phyloP scores from a whole-genome alignment of 2,329 filamentous ascomycete species.

The Talaromyces sp. region DNA sequence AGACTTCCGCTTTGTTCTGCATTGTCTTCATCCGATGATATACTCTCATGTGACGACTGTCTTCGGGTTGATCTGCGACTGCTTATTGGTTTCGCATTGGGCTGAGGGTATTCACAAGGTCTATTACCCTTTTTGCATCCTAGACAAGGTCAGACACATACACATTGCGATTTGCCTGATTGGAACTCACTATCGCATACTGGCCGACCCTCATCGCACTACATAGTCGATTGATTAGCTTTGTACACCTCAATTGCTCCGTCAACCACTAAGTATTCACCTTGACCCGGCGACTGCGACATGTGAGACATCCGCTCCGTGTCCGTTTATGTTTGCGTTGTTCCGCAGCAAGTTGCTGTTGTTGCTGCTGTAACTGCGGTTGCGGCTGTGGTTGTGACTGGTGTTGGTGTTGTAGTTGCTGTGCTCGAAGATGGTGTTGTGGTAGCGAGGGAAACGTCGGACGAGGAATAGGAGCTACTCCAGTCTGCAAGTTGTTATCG shows the following conservation, averaged over 20 bases:
- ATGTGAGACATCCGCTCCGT: conserved; percentile 90
- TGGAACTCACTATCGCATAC: conserved; percentile 68
- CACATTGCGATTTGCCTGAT: background rate
- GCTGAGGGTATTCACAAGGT: conserved; percentile 84
- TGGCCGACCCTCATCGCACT: conserved; percentile 90
- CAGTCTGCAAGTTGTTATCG: conserved; percentile 20
- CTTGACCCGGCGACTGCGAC: conserved; percentile 82
- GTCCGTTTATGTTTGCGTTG: conserved; percentile 91
- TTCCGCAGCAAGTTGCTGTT: conserved; percentile 53
- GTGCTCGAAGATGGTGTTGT: conserved; percentile 20
- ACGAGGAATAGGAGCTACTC: conserved; percentile 19
- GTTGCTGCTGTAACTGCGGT: conserved; percentile 53
- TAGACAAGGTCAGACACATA: conserved; percentile 28
- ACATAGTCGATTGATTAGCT: conserved; percentile 11
- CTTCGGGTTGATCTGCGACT: conserved; percentile 48
- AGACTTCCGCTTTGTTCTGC: conserved; percentile 39
- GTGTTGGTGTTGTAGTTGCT: conserved; percentile 26
- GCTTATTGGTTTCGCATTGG: conserved; percentile 44
- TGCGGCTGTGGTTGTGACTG: background rate
- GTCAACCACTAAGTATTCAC: conserved; percentile 34
- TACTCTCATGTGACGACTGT: conserved; percentile 46
- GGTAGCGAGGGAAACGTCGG: conserved; percentile 32
- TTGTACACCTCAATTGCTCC: background rate
- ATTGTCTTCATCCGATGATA: conserved; percentile 53
- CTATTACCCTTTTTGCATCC: conserved; percentile 90